Conservation (phyloP, 2,329 filamentous ascomycete species). For the Mollisiaceae sp. region DNA sequence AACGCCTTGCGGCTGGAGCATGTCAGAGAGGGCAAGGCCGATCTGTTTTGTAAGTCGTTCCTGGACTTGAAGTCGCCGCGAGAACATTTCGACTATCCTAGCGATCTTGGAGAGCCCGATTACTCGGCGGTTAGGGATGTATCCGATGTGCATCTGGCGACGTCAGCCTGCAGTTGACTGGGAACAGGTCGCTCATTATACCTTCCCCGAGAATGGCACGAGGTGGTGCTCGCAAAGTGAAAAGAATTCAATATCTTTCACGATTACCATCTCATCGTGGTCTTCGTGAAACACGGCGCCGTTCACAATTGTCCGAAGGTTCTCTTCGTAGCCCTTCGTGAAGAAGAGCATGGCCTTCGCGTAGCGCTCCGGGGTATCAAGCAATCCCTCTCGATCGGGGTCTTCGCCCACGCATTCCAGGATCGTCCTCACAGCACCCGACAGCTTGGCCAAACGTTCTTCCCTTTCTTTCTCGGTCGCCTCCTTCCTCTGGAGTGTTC, state of each 20-base stretch:
- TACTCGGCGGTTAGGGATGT: constrained; percentile 87
- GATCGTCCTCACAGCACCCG: constrained; percentile 63
- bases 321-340: constrained; percentile 94
- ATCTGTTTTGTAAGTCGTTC: constrained; percentile 94
- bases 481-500: too few species aligned
- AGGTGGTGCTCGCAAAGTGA: constrained; percentile 95
- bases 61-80: constrained; percentile 87
- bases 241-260: constrained; percentile 94
- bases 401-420: constrained; percentile 72
- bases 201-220: constrained; percentile 92
- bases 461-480: too few species aligned
- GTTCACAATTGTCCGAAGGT: constrained; percentile 86
- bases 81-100: constrained; percentile 93
- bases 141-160: constrained; percentile 90
- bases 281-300: constrained; percentile 92
- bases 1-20: constrained; percentile 88
- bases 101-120: constrained; percentile 94
- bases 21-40: constrained; percentile 85
- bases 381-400: constrained; percentile 63
- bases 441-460: too few species aligned
- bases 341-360: constrained; percentile 93
- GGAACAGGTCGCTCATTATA: constrained; percentile 46
- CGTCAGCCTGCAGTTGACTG: constrained; percentile 16
- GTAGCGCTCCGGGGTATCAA: constrained; percentile 77
- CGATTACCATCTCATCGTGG: constrained; percentile 93